Base-by-base conservation (phyloP, 345 rosid species). In the Euphorbia pulcherrima region DNA sequence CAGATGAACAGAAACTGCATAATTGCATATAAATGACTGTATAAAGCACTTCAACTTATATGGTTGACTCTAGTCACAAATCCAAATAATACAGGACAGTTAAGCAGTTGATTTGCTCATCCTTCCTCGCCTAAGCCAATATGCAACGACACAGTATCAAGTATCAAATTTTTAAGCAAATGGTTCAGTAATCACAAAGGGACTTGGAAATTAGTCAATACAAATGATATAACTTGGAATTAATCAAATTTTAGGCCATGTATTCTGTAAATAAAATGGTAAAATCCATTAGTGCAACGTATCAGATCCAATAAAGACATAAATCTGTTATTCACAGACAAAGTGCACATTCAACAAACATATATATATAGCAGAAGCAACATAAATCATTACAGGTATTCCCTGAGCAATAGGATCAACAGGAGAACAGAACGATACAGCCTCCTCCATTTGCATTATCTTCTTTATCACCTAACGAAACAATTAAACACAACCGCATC, bases 361-460 rank as follows among this genome's bases (percentile, higher is more conserved):
- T 41, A 48, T 62, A n/a, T n/a, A n/a, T n/a, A n/a, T n/a, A n/a
- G n/a, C 46, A 58, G n/a, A 72, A n/a, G 12, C 12, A 33, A n/a
- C n/a, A 71, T 44, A 44, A 14, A 44, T 14, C 50, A 10, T 14
- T 44, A 72, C 75, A 40, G 68, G 63, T 30, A 72, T 21, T 65
- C 70, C 75, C 59, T 57, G 33, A 35, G 70, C 39, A 57, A 58
- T 28, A 65, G 70, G 75, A 65, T 72, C 66, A 57, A 72, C 70
- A 24, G 75, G 75, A 46, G 75, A 26, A 35, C 11, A 56, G n/a
- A 72, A 72, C 21, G 70, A 37, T 58, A 23, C 60, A 30, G 75
- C 75, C 23, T 72, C 75, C 33, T 72, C 65, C 75, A 72, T 72
- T 56, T 72, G 65, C 75, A 72, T 58, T 0, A 72, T 57, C 70